These are phyloP conservation scores for Dendrobium catenatum DNA, from an alignment of 106 monocot genomes.

Conservation along the genomic window DNA sequence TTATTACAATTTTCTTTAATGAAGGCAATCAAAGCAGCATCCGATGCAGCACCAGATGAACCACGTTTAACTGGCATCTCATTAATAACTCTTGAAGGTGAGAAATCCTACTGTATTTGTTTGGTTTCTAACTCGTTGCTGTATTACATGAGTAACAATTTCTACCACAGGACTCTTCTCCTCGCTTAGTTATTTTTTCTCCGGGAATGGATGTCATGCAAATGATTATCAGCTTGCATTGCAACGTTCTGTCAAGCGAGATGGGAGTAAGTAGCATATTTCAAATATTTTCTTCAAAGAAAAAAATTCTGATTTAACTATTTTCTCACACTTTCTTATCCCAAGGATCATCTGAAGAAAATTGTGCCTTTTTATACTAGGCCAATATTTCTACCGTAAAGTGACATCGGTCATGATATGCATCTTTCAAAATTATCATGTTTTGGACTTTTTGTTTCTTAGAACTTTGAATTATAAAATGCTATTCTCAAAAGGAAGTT, in stretches of 20 bases:
- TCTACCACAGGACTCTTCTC: constrained; percentile 58
- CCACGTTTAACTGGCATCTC: constrained; percentile 66
- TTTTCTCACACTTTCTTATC: neutral
- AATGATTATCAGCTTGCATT: constrained; percentile 87
- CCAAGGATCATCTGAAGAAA: constrained; percentile 1
- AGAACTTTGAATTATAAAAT: neutral
- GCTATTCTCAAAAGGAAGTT: neutral
- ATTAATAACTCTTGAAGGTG: constrained; percentile 67
- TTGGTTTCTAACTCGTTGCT: neutral
- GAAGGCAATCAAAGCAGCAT: constrained; percentile 86
- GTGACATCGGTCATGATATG: neutral
- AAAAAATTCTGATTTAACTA: neutral
- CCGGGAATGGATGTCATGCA: constrained; percentile 56
- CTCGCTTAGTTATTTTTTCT: constrained; percentile 72
- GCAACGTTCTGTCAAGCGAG: constrained; percentile 77
- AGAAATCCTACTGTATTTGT: neutral
- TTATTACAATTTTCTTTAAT: neutral
- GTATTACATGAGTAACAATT: constrained; percentile 6
- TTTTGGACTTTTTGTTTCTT: neutral
- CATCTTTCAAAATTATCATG: neutral
- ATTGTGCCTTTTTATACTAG: neutral
- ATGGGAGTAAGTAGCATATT: constrained; percentile 34
- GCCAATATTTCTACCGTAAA: neutral
- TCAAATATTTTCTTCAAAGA: neutral
- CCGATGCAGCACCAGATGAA: constrained; percentile 54